Conservation (phyloP, 768 basidiomycete genomes). For the Termitomyces sp. region DNA sequence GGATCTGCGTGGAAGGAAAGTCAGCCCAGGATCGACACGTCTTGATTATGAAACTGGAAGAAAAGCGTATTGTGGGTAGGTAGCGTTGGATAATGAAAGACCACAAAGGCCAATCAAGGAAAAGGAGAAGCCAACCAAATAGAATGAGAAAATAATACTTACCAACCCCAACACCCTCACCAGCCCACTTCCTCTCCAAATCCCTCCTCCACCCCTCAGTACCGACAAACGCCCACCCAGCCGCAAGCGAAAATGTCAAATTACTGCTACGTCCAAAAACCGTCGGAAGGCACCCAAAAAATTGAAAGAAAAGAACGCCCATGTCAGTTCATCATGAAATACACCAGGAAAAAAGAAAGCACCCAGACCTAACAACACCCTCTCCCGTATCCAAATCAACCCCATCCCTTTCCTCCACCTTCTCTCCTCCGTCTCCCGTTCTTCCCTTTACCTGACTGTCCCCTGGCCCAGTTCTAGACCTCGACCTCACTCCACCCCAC, state of each 20-base stretch:
- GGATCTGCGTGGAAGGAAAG: neutral
- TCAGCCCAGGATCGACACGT: neutral
- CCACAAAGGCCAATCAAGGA: neutral
- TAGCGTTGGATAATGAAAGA: neutral
- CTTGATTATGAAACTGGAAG: neutral
- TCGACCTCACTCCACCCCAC: constrained; percentile 46
- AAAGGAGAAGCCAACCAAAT: neutral
- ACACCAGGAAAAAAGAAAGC: neutral
- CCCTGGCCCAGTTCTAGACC: constrained; percentile 7
- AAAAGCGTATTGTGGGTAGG: too few species aligned
- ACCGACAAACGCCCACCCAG: constrained; percentile 69
- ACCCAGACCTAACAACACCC: constrained; percentile 60
- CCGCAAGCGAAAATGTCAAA: constrained; percentile 71
- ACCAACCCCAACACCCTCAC: neutral
- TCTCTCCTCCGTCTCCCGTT: constrained; percentile 36
- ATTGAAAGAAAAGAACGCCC: neutral
- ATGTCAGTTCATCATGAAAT: constrained; percentile 9
- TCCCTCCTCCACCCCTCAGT: constrained; percentile 78
- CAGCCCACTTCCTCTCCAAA: constrained; percentile 50
- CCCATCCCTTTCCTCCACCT: constrained; percentile 24
- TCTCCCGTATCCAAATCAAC: constrained; percentile 16
- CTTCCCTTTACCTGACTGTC: constrained; percentile 11
- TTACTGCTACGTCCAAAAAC: constrained; percentile 50
- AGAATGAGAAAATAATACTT: neutral
- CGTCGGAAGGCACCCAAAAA: neutral